phyloP scores from a whole-genome alignment of 306 rosid species.

The Fragaria iinumae region DNA sequence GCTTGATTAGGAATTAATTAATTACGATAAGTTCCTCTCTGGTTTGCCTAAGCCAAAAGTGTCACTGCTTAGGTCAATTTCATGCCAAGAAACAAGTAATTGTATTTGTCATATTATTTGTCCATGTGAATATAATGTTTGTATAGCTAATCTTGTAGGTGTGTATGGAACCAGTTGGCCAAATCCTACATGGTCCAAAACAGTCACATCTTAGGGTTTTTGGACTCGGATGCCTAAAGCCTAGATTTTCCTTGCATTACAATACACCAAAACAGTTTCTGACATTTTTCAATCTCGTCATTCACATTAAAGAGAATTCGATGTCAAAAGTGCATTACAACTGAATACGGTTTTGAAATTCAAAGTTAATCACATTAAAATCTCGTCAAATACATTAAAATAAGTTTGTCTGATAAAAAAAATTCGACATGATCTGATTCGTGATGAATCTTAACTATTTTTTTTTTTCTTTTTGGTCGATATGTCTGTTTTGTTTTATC shows the following conservation, averaged over 20 bases:
- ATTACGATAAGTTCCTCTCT: not conserved
- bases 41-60: conserved; percentile 21
- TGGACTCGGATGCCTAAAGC: not conserved
- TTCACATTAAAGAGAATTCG: not conserved
- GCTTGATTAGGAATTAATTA: conserved; percentile 3
- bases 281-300: not conserved
- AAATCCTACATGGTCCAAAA: conserved; percentile 10
- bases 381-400: too few relatives aligned
- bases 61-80: conserved; percentile 20
- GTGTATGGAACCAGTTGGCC: conserved; percentile 2
- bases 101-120: conserved; percentile 4
- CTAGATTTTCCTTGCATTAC: not conserved
- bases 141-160: not conserved
- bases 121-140: conserved; percentile 10
- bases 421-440: too few relatives aligned
- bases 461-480: too few relatives aligned
- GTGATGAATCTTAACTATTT: too few relatives aligned
- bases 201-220: conserved; percentile 1
- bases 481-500: too few relatives aligned
- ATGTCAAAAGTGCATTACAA: not conserved
- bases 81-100: conserved; percentile 1
- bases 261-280: not conserved
- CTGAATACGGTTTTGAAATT: too few relatives aligned
- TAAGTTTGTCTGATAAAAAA: too few relatives aligned
- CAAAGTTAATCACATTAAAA: too few relatives aligned